phyloP scores from a whole-genome alignment of 164 flowering plant genomes.

The Litsea cubeba region DNA sequence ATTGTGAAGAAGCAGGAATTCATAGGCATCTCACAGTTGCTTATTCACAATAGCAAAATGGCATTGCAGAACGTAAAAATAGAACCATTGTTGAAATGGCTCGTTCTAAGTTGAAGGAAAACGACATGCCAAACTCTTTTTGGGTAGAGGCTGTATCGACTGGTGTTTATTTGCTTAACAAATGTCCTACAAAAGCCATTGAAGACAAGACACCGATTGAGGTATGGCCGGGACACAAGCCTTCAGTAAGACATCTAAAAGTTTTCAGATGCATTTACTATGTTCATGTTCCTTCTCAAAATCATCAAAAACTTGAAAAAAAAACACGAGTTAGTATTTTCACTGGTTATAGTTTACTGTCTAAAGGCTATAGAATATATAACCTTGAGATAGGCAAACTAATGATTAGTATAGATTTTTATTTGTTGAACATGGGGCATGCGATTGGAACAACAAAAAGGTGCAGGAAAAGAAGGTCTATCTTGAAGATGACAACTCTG shows the following conservation, averaged over 20 bases:
- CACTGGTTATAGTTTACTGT: neutral
- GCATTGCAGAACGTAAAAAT: neutral
- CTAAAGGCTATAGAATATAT: neutral
- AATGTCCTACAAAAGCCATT: neutral
- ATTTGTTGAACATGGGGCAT: neutral
- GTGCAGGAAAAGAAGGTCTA: neutral
- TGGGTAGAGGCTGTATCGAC: neutral
- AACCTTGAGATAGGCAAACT: neutral
- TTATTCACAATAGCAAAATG: neutral
- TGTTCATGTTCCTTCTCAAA: neutral
- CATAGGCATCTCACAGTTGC: neutral
- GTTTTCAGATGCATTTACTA: neutral
- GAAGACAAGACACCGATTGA: neutral
- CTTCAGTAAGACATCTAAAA: neutral
- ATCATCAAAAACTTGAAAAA: no score
- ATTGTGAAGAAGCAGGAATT: neutral
- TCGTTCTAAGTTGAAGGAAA: neutral
- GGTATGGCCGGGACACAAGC: neutral
- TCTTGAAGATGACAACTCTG: neutral
- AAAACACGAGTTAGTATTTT: no score
- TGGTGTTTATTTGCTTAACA: neutral
- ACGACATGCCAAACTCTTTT: neutral
- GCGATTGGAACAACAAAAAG: neutral
- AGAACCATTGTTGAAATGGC: neutral
- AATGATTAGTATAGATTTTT: neutral